Evolutionary conservation across 768 basidiomycete genomes (phyloP), one percentile per base, ranked within the genome.

Genomic region (Naganishia vishniacii): DNA sequence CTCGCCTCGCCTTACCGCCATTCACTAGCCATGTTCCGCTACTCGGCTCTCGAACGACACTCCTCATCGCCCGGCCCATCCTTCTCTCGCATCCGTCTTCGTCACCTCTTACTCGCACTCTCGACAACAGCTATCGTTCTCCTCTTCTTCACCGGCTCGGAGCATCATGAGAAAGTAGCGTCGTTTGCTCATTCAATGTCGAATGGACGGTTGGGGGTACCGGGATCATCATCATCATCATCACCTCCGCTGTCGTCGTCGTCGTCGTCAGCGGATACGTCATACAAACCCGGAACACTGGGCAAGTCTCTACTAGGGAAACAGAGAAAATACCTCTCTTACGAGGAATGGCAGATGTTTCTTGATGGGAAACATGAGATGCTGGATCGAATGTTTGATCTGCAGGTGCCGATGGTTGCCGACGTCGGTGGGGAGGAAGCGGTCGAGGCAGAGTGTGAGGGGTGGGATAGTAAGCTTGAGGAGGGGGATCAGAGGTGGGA

Each of bases 1-100:
- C n/a, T n/a, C n/a, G n/a, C n/a, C n/a, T n/a, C n/a, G n/a, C n/a
- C n/a, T n/a, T n/a, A n/a, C n/a, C n/a, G n/a, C n/a, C n/a, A n/a
- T n/a, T n/a, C n/a, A n/a, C n/a, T n/a, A n/a, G 15, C 28, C 49
- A 56, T 56, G 53, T 56, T 56, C 53, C 12, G 37, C 23, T 56
- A 56, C 23, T 37, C 53, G 34, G 34, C 53, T 29, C 53, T 56
- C 1, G 53, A n/a, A n/a, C n/a, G 53, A 20, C 53, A 56, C n/a
- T 40, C 53, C 11, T 4, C n/a, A n/a, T n/a, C 37, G 37, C 20
- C 49, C 4, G 53, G 53, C 28, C 40, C 53, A 26, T 12, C 53
- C 2, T n/a, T 37, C 8, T 7, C 37, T 18, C 53, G 53, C 13
- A 41, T 56, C n/a, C 32, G 37, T 6, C 53, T 40, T 3, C 53